phyloP scores from a whole-genome alignment of 257 asterid genomes.

The Orobanche coerulescens region DNA sequence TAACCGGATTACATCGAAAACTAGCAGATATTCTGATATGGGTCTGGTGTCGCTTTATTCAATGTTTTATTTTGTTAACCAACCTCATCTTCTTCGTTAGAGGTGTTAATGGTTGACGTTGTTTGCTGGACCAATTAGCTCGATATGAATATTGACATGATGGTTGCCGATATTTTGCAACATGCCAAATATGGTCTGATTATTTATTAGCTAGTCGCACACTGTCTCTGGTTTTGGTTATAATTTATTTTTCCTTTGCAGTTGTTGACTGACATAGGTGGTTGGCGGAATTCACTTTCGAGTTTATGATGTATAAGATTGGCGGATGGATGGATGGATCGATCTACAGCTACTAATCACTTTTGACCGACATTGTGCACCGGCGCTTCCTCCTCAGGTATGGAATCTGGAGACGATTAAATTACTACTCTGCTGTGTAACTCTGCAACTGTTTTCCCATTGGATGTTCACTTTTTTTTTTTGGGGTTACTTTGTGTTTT shows the following conservation, averaged over 20 bases:
- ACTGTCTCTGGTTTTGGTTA: slow-evolving; percentile 13
- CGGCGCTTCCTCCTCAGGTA: no score
- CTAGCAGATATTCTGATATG: neutral
- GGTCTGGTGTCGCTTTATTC: no score
- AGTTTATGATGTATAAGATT: slow-evolving; percentile 50
- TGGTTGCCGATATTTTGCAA: neutral
- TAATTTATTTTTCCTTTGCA: slow-evolving; percentile 12
- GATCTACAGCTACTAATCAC: no score
- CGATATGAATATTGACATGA: neutral
- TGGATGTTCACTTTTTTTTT: no score
- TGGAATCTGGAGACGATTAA: slow-evolving; percentile 12
- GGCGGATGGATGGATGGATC: no score
- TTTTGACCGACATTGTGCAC: neutral
- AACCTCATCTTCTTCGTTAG: no score
- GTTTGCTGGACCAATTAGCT: neutral
- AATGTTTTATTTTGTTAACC: no score
- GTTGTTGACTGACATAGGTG: slow-evolving; percentile 62
- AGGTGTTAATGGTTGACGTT: no score
- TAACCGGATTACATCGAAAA: neutral
- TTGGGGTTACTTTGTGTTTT: no score
- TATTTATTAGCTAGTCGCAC: no score
- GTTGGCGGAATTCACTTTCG: slow-evolving; percentile 50
- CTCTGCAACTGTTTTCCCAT: no score
- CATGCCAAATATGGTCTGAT: no score
- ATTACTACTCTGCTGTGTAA: neutral